Base-by-base conservation (phyloP, 306 rosid genomes). In the Senna siamea region DNA sequence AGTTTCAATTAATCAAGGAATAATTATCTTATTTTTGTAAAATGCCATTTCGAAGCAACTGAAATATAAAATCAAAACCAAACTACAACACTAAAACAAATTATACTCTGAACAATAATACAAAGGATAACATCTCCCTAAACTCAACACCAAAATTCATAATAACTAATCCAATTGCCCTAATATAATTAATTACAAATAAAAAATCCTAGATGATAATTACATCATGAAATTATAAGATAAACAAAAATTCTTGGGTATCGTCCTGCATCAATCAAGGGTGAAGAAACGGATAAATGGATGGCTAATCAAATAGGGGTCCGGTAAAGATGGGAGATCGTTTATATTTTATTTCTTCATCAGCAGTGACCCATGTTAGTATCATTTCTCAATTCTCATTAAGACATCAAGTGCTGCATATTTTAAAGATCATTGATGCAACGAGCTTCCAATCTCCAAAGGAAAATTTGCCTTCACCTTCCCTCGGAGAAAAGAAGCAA, bases 371-470 rank as follows among this genome's bases (percentile, higher is more conserved):
- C 66, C 38, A 35, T 34, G 68, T 62, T 62, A 18, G 68, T 38
- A 37, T 19, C 17, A 62, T 17, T 62, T 62, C 68, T 43, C 44
- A 7, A 10, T 43, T 43, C 48, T 47, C 19, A 47, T 15, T 47
- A 47, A 47, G 53, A 47, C 19, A 47, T 15, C 9, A 5, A n/a
- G 28, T 61, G 47, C 28, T 4, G 67, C 67, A 17, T 37, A 35
- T 17, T 35, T 60, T 15, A 60, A 37, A 37, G 67, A 62, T 38
- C 17, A 17, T 12, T 34, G 66, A 59, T 38, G 68, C 68, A 62
- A 37, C 32, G 9, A 37, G 48, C 68, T 62, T 62, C 68, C 2
- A 37, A 35, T 38, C 68, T 38, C 68, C 68, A 62, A 18, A 62
- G 68, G 50, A 18, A 18, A 26, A 38, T 9, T 44, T 18, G 68